These are phyloP conservation scores for Thalia dealbata DNA, from an alignment of 176 grass and related monocot genomes.

Conservation along the genomic window DNA sequence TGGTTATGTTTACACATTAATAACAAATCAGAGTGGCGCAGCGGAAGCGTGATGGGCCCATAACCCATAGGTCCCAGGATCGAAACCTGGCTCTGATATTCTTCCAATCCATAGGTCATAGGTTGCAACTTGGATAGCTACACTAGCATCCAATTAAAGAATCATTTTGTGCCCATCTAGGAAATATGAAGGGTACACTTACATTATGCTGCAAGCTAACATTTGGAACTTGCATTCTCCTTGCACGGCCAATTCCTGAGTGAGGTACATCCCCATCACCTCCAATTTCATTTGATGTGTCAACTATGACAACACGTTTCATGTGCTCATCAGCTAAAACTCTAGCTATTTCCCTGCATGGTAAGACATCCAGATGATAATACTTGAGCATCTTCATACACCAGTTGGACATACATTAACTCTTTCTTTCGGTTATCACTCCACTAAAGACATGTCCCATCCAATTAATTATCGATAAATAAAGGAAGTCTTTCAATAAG, in stretches of 20 bases:
- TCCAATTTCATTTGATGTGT: conserved; percentile 98
- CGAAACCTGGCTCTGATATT: conserved; percentile 70
- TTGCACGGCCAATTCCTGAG: conserved; percentile 75
- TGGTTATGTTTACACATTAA: no score
- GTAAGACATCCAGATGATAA: background rate
- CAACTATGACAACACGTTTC: conserved; percentile 92
- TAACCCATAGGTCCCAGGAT: conserved; percentile 92
- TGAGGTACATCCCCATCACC: conserved; percentile 95
- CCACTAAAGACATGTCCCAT: background rate
- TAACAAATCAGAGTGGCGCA: conserved; percentile 97
- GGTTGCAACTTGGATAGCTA: no score
- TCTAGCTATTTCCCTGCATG: conserved; percentile 90
- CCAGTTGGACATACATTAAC: background rate
- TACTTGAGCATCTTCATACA: background rate
- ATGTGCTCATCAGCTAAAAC: conserved; percentile 76
- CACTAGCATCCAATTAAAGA: background rate
- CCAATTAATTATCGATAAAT: background rate
- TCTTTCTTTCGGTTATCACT: background rate
- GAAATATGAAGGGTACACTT: conserved; percentile 17
- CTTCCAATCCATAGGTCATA: no score
- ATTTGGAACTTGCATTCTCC: conserved; percentile 99
- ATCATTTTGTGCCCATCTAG: background rate
- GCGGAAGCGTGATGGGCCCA: conserved; percentile 96
- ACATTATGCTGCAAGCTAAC: conserved; percentile 96
- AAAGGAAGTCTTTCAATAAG: background rate